Evolutionary conservation across 1,284 basidiomycete species (phyloP).

Genomic region (Leucocoprinus gongylophorus): DNA sequence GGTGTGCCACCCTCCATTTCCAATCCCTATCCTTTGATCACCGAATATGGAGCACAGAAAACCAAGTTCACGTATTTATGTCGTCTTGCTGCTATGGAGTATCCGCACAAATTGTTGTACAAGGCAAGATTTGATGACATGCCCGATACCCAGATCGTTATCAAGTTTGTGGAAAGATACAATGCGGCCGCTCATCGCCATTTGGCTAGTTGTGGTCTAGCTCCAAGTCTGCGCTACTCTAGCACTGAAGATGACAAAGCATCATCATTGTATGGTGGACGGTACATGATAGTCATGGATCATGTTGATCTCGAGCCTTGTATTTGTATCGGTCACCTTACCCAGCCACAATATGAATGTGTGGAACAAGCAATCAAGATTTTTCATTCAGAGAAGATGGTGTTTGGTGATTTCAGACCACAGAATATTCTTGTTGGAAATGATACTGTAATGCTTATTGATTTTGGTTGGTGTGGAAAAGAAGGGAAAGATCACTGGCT

Average conservation of each 20-base stretch:
- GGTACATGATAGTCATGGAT: background rate
- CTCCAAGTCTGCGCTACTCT: background rate
- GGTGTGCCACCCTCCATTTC: background rate
- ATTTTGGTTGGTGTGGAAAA: slow-evolving; percentile 1
- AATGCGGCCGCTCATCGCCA: background rate
- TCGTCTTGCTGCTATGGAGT: background rate
- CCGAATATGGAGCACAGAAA: background rate
- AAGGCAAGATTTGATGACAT: background rate
- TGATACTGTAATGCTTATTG: background rate
- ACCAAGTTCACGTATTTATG: background rate
- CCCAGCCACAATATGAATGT: background rate
- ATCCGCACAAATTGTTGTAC: background rate
- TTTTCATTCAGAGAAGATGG: background rate
- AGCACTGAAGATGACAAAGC: background rate
- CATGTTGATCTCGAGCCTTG: background rate
- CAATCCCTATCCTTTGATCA: background rate
- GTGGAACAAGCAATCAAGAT: background rate
- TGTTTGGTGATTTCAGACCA: background rate
- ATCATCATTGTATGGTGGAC: background rate
- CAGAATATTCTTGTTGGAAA: background rate
- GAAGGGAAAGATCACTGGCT: background rate
- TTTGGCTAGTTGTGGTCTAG: background rate
- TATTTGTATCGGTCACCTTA: background rate
- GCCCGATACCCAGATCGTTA: background rate
- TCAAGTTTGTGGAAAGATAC: background rate